Evolutionary conservation across 768 basidiomycete species (phyloP).

Genomic region (Naganishia onofrii): DNA sequence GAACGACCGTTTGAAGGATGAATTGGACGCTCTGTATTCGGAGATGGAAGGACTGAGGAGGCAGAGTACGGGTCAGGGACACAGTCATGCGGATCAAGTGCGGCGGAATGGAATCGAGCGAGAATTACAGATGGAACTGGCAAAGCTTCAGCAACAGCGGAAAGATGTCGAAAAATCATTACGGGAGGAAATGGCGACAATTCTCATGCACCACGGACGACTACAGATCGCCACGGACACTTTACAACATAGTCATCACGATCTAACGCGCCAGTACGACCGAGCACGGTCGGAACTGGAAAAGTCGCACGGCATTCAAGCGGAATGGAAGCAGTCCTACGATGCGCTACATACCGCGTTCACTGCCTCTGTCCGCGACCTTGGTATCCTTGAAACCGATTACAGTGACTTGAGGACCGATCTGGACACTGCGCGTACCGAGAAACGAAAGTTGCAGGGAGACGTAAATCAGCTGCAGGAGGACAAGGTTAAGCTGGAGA

Average conservation of each 20-base stretch:
- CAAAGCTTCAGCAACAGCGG: background rate
- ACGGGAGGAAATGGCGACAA: background rate
- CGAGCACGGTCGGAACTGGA: background rate
- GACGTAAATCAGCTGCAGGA: background rate
- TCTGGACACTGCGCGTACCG: background rate
- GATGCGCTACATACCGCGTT: background rate
- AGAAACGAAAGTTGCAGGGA: background rate
- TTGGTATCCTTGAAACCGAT: background rate
- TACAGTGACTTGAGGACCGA: background rate
- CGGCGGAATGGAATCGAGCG: too few species aligned
- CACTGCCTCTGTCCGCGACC: background rate
- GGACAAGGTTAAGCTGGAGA: background rate
- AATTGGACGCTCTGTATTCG: slow-evolving; percentile 14
- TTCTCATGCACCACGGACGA: background rate
- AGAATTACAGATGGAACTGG: too few species aligned
- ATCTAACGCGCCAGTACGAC: background rate
- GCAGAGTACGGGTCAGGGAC: background rate
- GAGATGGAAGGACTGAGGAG: background rate
- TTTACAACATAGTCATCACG: too few species aligned
- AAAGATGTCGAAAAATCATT: background rate
- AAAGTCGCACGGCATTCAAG: background rate
- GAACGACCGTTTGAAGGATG: background rate
- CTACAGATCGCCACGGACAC: background rate
- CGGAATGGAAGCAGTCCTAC: background rate
- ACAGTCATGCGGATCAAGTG: background rate